Percentiles rank a stretch among this genome's conserved stretches.
These are phyloP conservation scores for Alternaria novae-zelandiae DNA, from an alignment of 2,329 filamentous ascomycete species.

Conservation along the genomic window DNA sequence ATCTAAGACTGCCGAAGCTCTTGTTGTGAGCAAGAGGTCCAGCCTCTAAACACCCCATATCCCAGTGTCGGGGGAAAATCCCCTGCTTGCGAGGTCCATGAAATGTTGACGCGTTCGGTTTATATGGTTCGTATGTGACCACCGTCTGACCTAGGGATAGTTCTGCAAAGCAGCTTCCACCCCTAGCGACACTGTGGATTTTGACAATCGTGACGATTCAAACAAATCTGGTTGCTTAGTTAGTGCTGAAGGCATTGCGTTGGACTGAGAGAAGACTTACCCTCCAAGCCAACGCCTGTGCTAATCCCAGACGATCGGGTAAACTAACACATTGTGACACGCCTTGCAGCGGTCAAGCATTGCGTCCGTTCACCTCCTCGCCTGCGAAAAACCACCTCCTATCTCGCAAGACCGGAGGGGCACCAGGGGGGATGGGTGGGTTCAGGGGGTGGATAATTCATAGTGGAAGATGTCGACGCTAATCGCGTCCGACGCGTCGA, in stretches of 20 bases:
- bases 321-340: background rate
- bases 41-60: constrained; percentile 29
- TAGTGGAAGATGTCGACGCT: background rate
- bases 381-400: background rate
- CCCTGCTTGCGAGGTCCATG: constrained; percentile 36
- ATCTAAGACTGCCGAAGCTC: constrained; percentile 29
- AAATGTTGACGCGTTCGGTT: background rate
- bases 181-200: background rate
- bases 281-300: background rate
- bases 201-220: background rate
- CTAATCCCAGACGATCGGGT: background rate
- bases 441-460: background rate
- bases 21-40: constrained; percentile 26
- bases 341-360: no score
- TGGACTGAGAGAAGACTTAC: background rate
- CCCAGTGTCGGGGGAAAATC: constrained; percentile 30
- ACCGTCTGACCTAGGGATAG: background rate
- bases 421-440: background rate
- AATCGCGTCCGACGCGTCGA: background rate
- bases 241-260: background rate
- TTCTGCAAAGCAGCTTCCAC: background rate
- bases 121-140: background rate
- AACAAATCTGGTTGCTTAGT: background rate
- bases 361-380: background rate
- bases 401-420: background rate